These are phyloP conservation scores for Triticum urartu DNA, from an alignment of 176 grass and related monocot species.

Conservation along the genomic window DNA sequence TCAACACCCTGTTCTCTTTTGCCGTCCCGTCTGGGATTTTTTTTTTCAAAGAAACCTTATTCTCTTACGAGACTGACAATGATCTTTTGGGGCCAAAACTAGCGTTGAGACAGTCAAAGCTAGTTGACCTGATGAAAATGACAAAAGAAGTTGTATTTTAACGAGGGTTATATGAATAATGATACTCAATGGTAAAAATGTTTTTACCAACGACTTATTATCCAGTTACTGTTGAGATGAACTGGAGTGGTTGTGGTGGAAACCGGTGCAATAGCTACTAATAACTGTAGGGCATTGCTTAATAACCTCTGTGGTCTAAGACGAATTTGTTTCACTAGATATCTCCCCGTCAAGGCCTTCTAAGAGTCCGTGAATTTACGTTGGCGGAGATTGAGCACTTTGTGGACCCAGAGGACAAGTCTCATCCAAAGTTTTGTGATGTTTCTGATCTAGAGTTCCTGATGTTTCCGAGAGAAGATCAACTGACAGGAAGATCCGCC, in stretches of 20 bases:
- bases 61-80: background rate
- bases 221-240: background rate
- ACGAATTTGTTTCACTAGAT: conserved; percentile 52
- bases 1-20: background rate
- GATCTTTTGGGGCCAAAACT: background rate
- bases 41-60: background rate
- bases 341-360: conserved; percentile 91
- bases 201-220: background rate
- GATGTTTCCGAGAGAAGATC: conserved; percentile 86
- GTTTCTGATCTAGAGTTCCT: conserved; percentile 72
- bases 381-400: conserved; percentile 96
- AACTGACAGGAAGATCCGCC: conserved; percentile 60
- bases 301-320: conserved; percentile 18
- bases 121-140: background rate
- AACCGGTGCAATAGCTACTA: background rate
- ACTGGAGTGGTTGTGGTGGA: background rate
- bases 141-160: background rate
- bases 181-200: background rate
- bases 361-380: conserved; percentile 92
- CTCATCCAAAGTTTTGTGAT: conserved; percentile 86
- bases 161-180: background rate
- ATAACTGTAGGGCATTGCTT: background rate
- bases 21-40: background rate
- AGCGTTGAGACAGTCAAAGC: background rate
- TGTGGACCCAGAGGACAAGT: conserved; percentile 96